Percentiles rank a stretch among this genome's conserved stretches.
These are phyloP conservation scores for Rhizopogon sp. DNA, from an alignment of 768 basidiomycete species.

Conservation along the genomic window DNA sequence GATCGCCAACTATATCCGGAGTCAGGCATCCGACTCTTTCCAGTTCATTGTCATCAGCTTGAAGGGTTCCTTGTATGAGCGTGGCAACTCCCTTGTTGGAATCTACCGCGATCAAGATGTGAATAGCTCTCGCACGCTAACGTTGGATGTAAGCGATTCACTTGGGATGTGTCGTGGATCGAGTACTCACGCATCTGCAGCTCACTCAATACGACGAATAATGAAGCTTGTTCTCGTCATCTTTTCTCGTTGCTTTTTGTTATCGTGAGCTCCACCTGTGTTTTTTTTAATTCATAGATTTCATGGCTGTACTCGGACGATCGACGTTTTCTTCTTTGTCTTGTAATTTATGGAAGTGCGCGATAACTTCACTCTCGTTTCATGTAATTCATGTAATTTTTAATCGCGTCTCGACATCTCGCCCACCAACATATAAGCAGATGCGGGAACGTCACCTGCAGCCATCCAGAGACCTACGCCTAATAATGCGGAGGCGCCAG, in stretches of 20 bases:
- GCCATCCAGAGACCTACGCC: no score
- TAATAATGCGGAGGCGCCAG: no score
- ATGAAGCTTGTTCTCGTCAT: not conserved
- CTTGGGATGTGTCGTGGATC: not conserved
- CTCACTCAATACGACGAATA: conserved; percentile 61
- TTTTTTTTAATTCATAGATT: not conserved
- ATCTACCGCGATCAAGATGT: conserved; percentile 93
- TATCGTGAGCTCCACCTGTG: not conserved
- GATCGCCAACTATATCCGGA: conserved; percentile 88
- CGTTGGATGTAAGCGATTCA: conserved; percentile 67
- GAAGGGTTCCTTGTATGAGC: conserved; percentile 90
- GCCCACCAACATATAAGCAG: no score
- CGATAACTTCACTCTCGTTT: no score
- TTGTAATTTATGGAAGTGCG: not conserved
- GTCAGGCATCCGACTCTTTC: conserved; percentile 78
- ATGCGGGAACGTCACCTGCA: no score
- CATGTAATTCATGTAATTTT: no score
- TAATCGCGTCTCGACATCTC: no score
- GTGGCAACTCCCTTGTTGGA: conserved; percentile 85
- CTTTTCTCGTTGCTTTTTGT: not conserved
- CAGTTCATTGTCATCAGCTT: conserved; percentile 98
- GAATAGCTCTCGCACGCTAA: conserved; percentile 88
- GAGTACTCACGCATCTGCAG: conserved; percentile 22
- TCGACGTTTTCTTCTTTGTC: not conserved
- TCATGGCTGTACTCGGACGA: not conserved